Base-by-base conservation (phyloP, 331 rosid genomes). In the Stylosanthes scabra region DNA sequence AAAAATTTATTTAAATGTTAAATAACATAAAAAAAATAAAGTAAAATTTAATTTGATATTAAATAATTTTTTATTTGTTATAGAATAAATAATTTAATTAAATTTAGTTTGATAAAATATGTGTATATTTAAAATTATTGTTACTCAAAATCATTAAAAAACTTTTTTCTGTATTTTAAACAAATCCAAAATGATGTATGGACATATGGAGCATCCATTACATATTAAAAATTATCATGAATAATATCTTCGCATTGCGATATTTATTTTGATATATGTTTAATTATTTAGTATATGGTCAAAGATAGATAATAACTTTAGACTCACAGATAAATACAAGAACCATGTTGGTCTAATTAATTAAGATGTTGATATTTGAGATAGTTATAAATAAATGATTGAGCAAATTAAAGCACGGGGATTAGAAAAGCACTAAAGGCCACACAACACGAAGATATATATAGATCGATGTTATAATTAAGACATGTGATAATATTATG, bases 401-500 rank as follows among this genome's bases (percentile, higher is more conserved):
- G 55, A 49, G 55, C 39, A 31, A 31, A 31, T 31, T 31, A 34
- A 27, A 49, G 39, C 47, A 61, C 4, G 7, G 28, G 5, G 7
- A 57, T 45, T 10, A 9, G 12, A 0, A 49, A 45, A 34, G 8
- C 44, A 45, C 20, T 11, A 10, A 47, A 14, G 54, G 20, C 10
- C 25, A n/a, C n/a, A n/a, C 42, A 9, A 12, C 42, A 52, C 5
- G 14, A 39, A 68, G 46, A 42, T 34, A 34, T 34, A n/a, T n/a
- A n/a, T n/a, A n/a, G n/a, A n/a, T n/a, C 5, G 37, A 9, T 41
- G 8, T 7, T 41, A 42, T n/a, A 20, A 20, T 20, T 20, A 20
- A 20, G 52, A 55, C 72, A 70, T 27, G 77, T 46, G 60, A 44
- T 49, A 0, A 29, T 1, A 29, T 10, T 54, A 7, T 29, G 72